Evolutionary conservation across 139 green algal genomes (phyloP), one percentile per base, ranked within the genome.

Genomic region (Tetraselmis chui): DNA sequence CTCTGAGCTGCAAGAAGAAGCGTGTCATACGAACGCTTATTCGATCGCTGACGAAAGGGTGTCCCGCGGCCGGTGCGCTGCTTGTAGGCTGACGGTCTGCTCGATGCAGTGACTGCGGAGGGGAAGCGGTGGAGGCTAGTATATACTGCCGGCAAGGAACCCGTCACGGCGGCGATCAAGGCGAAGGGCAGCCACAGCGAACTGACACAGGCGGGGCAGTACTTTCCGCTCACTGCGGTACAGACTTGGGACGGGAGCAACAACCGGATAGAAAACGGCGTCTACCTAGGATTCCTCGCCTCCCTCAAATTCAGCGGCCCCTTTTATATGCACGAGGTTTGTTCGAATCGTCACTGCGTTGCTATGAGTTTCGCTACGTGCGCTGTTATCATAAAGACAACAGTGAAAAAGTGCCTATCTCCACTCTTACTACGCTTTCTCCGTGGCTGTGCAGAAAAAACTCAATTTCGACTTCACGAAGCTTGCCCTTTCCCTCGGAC

Each of bases 391-490:
- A n/a, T n/a, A n/a, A n/a, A n/a, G n/a, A n/a, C n/a, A n/a, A n/a
- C n/a, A n/a, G n/a, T n/a, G n/a, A n/a, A n/a, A n/a, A n/a, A n/a
- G n/a, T n/a, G n/a, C n/a, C n/a, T n/a, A n/a, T n/a, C n/a, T n/a
- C n/a, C n/a, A n/a, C n/a, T n/a, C n/a, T n/a, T n/a, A n/a, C n/a
- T n/a, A n/a, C n/a, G n/a, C n/a, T n/a, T n/a, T n/a, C n/a, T n/a
- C n/a, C n/a, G 45, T 67, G 11, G 11, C 5, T 22, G 27, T 74
- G 59, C 31, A 79, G 5, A 83, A 83, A 24, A 83, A 83, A 23
- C 78, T 90, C 30, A 32, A 28, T 25, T 91, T 91, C 84, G 85
- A 90, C 59, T 90, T 91, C 74, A 81, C 91, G 30, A 87, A 45
- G 0, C 78, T 91, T 28, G 83, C 25, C 2, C 75, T 91, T 25